phyloP scores from a whole-genome alignment of 1,284 basidiomycete species.

The Austroboletus niveus region DNA sequence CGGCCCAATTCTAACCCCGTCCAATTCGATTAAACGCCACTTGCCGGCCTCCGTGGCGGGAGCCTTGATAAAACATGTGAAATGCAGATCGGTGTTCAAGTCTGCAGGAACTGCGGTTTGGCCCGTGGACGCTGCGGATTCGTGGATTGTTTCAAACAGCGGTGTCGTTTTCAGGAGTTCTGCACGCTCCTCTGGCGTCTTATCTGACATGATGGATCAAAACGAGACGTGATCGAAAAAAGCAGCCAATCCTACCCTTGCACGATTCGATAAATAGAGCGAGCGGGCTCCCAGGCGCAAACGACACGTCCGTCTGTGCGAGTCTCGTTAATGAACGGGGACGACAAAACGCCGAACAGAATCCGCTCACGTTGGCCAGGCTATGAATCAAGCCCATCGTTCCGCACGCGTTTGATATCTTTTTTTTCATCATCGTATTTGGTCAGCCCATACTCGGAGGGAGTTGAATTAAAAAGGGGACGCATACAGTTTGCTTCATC shows the following conservation, averaged over 20 bases:
- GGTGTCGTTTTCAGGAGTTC: conserved; percentile 70
- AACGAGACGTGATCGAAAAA: background rate
- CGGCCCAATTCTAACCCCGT: conserved; percentile 73
- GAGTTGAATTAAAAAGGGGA: background rate
- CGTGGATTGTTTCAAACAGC: conserved; percentile 76
- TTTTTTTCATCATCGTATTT: background rate
- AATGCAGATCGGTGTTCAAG: conserved; percentile 76
- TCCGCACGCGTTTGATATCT: conserved; percentile 89
- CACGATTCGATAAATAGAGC: conserved; percentile 63
- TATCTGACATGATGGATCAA: conserved; percentile 39
- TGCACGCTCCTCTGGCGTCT: conserved; percentile 70
- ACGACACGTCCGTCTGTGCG: conserved; percentile 53
- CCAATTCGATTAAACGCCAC: conserved; percentile 73
- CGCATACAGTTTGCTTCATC: conserved; percentile 73
- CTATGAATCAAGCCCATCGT: conserved; percentile 87
- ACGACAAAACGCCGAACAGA: conserved; percentile 8
- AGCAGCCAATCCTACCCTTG: conserved; percentile 41
- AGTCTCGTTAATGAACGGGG: conserved; percentile 2
- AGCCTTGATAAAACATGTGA: conserved; percentile 79
- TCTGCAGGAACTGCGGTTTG: conserved; percentile 58
- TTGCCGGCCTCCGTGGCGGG: conserved; percentile 34
- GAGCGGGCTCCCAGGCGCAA: conserved; percentile 56
- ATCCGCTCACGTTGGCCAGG: conserved; percentile 59
- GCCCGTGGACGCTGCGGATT: conserved; percentile 63
- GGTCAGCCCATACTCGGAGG: no score